Percentiles rank a stretch among this genome's conserved stretches.
These are phyloP conservation scores for Saitozyma sp. DNA, from an alignment of 768 basidiomycete species.

Conservation along the genomic window DNA sequence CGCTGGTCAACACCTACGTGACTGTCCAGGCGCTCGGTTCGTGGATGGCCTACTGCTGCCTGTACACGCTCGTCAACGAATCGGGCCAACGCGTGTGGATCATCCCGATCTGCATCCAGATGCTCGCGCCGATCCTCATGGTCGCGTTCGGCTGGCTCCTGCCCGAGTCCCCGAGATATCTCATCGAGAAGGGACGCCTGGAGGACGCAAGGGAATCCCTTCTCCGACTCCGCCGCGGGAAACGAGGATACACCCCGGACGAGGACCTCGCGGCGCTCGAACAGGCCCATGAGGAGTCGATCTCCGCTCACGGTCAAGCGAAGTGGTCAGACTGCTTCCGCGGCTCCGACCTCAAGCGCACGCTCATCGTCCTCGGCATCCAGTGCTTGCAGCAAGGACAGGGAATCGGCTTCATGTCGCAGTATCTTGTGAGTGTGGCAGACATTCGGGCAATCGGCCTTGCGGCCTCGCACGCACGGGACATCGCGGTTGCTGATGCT, in stretches of 20 bases:
- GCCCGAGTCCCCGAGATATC: constrained; percentile 13
- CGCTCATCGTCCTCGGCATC: too few species aligned
- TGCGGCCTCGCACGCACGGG: too few species aligned
- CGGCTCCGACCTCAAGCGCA: too few species aligned
- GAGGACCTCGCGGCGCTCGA: too few species aligned
- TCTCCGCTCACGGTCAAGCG: too few species aligned
- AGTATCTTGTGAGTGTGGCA: neutral
- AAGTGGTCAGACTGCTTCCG: too few species aligned
- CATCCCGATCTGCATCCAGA: constrained; percentile 10
- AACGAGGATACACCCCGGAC: too few species aligned
- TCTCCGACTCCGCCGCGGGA: too few species aligned
- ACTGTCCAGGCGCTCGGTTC: constrained; percentile 5
- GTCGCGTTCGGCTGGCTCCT: constrained; percentile 5
- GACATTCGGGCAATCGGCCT: too few species aligned
- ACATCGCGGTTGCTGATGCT: too few species aligned
- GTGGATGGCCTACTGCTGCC: neutral
- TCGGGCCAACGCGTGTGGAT: constrained; percentile 9
- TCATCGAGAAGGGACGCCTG: constrained; percentile 7
- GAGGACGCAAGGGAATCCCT: constrained; percentile 3
- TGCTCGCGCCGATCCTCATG: constrained; percentile 2
- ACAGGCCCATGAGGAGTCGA: too few species aligned
- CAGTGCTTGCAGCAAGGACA: too few species aligned
- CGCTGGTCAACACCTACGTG: constrained; percentile 6
- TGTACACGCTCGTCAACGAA: constrained; percentile 1
- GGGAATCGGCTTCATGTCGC: constrained; percentile 11